Evolutionary conservation across 129 eudicot genomes (phyloP).

Genomic region (Tagetes patula): DNA sequence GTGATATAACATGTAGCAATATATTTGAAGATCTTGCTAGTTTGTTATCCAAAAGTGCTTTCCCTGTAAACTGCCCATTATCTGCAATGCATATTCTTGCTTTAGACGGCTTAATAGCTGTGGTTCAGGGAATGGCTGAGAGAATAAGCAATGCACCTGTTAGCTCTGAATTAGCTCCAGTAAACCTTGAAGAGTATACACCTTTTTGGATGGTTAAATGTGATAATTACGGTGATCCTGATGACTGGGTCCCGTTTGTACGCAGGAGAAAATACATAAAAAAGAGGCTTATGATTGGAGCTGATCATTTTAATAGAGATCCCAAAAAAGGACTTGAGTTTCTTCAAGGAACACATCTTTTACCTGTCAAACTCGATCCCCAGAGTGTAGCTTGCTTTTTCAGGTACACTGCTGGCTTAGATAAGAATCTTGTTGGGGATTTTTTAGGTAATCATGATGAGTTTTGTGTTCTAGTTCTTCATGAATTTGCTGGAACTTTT

Average conservation of each 20-base stretch:
- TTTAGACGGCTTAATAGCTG: conserved; percentile 88
- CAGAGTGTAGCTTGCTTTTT: conserved; percentile 94
- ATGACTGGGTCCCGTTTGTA: conserved; percentile 85
- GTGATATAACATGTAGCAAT: conserved; percentile 86
- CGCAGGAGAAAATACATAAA: conserved; percentile 79
- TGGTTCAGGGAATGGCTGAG: conserved; percentile 93
- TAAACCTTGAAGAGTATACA: conserved; percentile 69
- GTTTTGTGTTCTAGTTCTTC: conserved; percentile 87
- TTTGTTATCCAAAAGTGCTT: conserved; percentile 85
- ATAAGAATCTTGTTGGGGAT: conserved; percentile 91
- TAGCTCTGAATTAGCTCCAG: conserved; percentile 52
- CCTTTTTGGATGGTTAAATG: conserved; percentile 96
- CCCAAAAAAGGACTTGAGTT: conserved; percentile 88
- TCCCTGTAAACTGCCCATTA: conserved; percentile 82
- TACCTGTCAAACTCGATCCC: conserved; percentile 90
- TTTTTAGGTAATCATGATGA: conserved; percentile 92
- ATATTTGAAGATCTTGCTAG: conserved; percentile 91
- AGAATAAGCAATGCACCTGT: conserved; percentile 67
- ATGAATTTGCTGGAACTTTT: conserved; percentile 87
- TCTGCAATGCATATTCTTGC: conserved; percentile 91
- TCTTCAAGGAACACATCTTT: conserved; percentile 85
- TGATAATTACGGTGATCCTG: conserved; percentile 66
- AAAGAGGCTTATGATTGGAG: conserved; percentile 88
- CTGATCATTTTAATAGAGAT: conserved; percentile 89
- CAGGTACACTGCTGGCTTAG: conserved; percentile 89